Evolutionary conservation across 2,329 filamentous ascomycete species (phyloP), one percentile per base, ranked within the genome.

Genomic region (Penicillium nordicum): DNA sequence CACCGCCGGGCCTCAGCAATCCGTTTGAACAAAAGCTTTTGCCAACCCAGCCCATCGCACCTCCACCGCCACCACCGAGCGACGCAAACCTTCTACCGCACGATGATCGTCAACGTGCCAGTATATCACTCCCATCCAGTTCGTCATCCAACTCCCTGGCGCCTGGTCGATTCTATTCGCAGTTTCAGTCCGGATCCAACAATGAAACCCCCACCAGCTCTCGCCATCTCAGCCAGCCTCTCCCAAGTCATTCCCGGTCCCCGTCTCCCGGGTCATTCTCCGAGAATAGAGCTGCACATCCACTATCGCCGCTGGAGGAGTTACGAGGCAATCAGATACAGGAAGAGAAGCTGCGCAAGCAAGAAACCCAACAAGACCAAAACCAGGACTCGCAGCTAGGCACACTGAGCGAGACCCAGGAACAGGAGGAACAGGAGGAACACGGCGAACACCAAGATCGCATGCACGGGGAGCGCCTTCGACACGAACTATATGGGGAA

Each of bases 161-260:
- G 12, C 27, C 57, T n/a, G 41, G 51, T 34, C 58, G 62, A 4
- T 65, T 65, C 18, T 65, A 65, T 25, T 63, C 63, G 8, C 55
- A 58, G 11, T 14, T 54, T 4, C 55, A 55, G n/a, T 50, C 60
- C 14, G 32, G n/a, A 12, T 44, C 53, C 12, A 8, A 9, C 23
- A 46, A 40, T 14, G 45, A 46, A 44, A n/a, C 14, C 10, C 11
- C 30, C 42, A 7, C 23, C 23, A 6, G 18, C 41, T 37, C 46
- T 53, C 55, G 49, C 7, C 58, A 58, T 29, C 57, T 52, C 27
- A 57, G 53, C 10, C 47, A 50, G n/a, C 54, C 52, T 45, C 38
- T 57, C 11, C 34, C 30, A 10, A 38, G n/a, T n/a, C 40, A 55
- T 38, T 53, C 49, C 3, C 37, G 50, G 5, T 47, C 43, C 12